phyloP scores from a whole-genome alignment of 768 basidiomycete genomes.

The Lenzites betulinus region DNA sequence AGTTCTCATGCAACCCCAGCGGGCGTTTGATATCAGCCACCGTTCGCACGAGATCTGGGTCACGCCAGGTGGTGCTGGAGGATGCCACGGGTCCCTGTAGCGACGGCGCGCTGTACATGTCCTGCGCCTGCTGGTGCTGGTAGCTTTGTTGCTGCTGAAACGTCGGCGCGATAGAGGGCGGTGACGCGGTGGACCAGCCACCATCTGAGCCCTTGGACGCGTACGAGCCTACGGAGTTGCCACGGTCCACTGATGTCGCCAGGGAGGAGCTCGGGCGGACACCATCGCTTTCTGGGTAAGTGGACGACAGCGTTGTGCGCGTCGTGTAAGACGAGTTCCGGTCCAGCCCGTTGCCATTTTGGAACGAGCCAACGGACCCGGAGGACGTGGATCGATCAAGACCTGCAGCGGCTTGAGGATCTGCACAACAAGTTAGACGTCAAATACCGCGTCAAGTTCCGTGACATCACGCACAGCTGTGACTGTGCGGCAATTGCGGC shows the following conservation, averaged over 20 bases:
- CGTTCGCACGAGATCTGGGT: slow-evolving; percentile 31
- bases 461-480: slow-evolving; percentile 15
- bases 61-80: slow-evolving; percentile 25
- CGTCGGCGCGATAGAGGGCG: slow-evolving; percentile 19
- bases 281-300: slow-evolving; percentile 18
- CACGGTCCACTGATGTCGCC: slow-evolving; percentile 32
- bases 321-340: slow-evolving; percentile 23
- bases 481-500: slow-evolving; percentile 5
- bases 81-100: slow-evolving; percentile 24
- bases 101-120: slow-evolving; percentile 36
- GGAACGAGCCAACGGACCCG: slow-evolving; percentile 17
- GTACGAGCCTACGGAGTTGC: slow-evolving; percentile 33
- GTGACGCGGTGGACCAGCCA: slow-evolving; percentile 19
- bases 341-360: slow-evolving; percentile 21
- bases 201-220: slow-evolving; percentile 27
- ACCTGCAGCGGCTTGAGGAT: slow-evolving; percentile 12
- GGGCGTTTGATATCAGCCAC: slow-evolving; percentile 38
- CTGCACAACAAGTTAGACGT: neutral
- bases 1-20: slow-evolving; percentile 48
- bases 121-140: slow-evolving; percentile 27
- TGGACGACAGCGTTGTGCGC: slow-evolving; percentile 21
- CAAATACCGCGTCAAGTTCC: too few relatives aligned
- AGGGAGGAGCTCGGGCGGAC: slow-evolving; percentile 20
- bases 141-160: slow-evolving; percentile 15
- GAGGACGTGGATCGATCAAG: slow-evolving; percentile 19